Evolutionary conservation across 2,329 filamentous ascomycete species (phyloP).

Genomic region (Colletotrichum higginsianum): DNA sequence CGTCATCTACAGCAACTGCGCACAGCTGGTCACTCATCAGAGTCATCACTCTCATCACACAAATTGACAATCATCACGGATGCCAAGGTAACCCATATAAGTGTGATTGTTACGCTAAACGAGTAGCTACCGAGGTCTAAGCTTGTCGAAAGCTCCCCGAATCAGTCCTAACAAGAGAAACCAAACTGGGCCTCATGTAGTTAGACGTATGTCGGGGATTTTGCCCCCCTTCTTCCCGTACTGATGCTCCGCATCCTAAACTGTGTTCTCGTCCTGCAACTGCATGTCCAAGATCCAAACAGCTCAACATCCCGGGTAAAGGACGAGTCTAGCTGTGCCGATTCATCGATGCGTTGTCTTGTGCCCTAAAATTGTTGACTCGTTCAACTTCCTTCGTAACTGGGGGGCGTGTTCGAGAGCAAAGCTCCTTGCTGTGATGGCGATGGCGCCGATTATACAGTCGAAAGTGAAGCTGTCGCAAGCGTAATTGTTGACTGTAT

Average conservation of each 20-base stretch:
- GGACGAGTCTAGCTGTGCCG: not conserved
- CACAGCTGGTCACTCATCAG: not conserved
- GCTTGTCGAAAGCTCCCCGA: not conserved
- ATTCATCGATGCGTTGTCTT: too few relatives aligned
- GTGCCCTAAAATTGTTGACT: not conserved
- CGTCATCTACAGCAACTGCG: slow-evolving; percentile 4
- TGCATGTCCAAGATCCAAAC: not conserved
- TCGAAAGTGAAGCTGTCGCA: not conserved
- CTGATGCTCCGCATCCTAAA: not conserved
- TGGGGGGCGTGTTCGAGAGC: not conserved
- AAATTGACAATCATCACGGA: not conserved
- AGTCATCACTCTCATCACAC: not conserved
- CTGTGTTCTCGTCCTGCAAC: not conserved
- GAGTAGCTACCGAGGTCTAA: slow-evolving; percentile 6
- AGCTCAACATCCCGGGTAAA: not conserved
- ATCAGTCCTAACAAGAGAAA: not conserved
- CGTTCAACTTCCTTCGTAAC: not conserved
- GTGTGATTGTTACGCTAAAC: not conserved
- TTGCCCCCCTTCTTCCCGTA: too few relatives aligned
- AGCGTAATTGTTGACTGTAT: not conserved
- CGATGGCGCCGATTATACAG: not conserved
- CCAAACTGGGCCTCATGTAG: not conserved
- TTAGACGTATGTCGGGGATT: not conserved
- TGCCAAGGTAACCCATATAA: not conserved
- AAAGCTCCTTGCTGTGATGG: not conserved